Conservation (phyloP, 73 alveolate genomes). For the Uronychia binucleata region DNA sequence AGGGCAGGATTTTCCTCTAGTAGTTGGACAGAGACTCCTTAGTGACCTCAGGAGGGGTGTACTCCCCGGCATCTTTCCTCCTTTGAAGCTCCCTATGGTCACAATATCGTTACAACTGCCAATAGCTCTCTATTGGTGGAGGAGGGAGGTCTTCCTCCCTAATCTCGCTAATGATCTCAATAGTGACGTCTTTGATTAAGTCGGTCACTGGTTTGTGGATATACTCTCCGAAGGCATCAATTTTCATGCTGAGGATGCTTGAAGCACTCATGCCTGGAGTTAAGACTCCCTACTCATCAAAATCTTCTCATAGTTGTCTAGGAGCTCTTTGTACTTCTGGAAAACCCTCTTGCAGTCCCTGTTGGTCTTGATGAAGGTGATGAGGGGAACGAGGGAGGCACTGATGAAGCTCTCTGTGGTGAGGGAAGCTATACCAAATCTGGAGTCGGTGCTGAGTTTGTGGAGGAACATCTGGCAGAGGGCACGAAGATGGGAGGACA, state of each 20-base stretch:
- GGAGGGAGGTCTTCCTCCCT: constrained; percentile 25
- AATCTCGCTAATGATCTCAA: constrained; percentile 9
- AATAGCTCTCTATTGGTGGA: constrained; percentile 29
- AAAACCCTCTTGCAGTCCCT: constrained; percentile 31
- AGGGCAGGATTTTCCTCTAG: constrained; percentile 59
- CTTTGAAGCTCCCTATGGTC: not conserved
- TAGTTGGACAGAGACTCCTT: constrained; percentile 21
- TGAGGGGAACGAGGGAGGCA: constrained; percentile 16
- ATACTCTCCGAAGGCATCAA: constrained; percentile 44
- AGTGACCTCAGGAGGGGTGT: not conserved
- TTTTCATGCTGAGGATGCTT: constrained; percentile 16
- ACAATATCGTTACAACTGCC: constrained; percentile 22
- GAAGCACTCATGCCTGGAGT: constrained; percentile 7
- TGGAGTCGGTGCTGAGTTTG: not conserved
- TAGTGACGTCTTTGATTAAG: constrained; percentile 25
- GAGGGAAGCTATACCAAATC: not conserved
- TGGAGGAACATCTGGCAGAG: not conserved
- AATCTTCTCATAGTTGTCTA: constrained; percentile 10
- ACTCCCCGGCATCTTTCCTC: not conserved
- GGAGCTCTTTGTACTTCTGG: constrained; percentile 5
- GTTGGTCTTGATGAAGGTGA: constrained; percentile 20
- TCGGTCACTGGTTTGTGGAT: constrained; percentile 34
- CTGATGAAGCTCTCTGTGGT: constrained; percentile 2
- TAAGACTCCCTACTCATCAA: too few species aligned
- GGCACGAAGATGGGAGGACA: not conserved